These are phyloP conservation scores for Talaromyces sp. DNA, from an alignment of 2,329 filamentous ascomycete species.

Conservation along the genomic window DNA sequence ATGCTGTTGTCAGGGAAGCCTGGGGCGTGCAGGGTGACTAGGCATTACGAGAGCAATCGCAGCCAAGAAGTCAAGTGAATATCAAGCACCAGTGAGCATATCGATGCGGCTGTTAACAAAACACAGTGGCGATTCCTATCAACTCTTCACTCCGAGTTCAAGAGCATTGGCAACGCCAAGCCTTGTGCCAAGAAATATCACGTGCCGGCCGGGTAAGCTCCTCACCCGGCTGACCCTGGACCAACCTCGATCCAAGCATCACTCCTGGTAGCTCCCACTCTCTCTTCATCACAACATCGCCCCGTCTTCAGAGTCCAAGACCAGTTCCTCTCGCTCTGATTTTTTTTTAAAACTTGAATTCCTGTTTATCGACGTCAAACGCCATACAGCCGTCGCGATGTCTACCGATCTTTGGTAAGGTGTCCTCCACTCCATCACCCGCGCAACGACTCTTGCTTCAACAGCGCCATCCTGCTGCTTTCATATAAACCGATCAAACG, in stretches of 20 bases:
- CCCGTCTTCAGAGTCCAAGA: slow-evolving; percentile 10
- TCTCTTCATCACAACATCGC: slow-evolving; percentile 1
- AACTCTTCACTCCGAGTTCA: too few species aligned
- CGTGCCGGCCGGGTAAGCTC: slow-evolving; percentile 21
- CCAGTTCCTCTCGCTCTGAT: not conserved
- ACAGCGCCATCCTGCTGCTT: not conserved
- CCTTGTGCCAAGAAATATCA: slow-evolving; percentile 18
- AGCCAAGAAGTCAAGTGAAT: too few species aligned
- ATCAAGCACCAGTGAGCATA: too few species aligned
- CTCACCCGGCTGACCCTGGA: not conserved
- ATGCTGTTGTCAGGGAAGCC: too few species aligned
- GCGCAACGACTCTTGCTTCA: not conserved
- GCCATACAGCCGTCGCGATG: slow-evolving; percentile 51
- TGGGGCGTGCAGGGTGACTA: too few species aligned
- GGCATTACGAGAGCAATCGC: too few species aligned
- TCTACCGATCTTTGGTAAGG: slow-evolving; percentile 76
- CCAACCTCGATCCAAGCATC: not conserved
- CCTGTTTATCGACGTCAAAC: not conserved
- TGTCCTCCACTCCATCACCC: slow-evolving; percentile 22
- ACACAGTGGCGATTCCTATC: too few species aligned
- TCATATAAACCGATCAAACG: not conserved
- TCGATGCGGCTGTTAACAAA: too few species aligned
- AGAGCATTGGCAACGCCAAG: not conserved
- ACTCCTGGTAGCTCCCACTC: slow-evolving; percentile 36
- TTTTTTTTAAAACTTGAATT: not conserved